Conservation (phyloP, 495 filamentous ascomycete species). For the Chaetomidium leptoderma region DNA sequence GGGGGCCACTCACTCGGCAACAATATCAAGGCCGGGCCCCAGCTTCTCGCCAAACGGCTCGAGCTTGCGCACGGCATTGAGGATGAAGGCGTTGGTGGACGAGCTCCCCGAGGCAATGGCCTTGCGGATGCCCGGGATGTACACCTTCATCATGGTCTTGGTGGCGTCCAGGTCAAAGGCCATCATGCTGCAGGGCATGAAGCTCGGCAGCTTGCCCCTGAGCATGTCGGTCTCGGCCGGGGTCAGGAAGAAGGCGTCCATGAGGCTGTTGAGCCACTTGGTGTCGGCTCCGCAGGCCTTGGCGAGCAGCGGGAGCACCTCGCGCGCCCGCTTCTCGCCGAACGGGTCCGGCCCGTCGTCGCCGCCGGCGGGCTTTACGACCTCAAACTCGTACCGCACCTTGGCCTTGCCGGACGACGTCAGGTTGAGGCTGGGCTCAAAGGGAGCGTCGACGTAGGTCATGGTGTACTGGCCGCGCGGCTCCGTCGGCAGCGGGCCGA, state of each 20-base stretch:
- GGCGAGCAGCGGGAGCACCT: neutral
- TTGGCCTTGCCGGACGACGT: slow-evolving; percentile 5
- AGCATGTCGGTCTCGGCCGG: slow-evolving; percentile 2
- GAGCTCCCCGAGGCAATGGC: neutral
- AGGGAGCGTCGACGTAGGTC: slow-evolving; percentile 7
- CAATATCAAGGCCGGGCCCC: neutral
- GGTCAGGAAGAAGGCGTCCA: slow-evolving; percentile 10
- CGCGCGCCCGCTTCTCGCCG: slow-evolving; percentile 7
- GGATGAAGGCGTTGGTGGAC: slow-evolving; percentile 2
- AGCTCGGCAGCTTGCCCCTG: slow-evolving; percentile 4
- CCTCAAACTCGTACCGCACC: slow-evolving; percentile 9
- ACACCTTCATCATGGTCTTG: slow-evolving; percentile 11
- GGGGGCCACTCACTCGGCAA: neutral
- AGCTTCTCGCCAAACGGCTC: neutral
- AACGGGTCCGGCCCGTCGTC: slow-evolving; percentile 2
- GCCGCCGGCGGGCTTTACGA: neutral
- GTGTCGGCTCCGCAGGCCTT: slow-evolving; percentile 2
- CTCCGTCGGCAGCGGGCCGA: slow-evolving; percentile 7
- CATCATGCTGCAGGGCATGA: slow-evolving; percentile 8
- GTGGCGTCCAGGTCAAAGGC: slow-evolving; percentile 3
- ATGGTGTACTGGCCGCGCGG: slow-evolving; percentile 2
- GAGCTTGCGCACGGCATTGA: neutral
- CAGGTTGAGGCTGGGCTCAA: slow-evolving; percentile 13
- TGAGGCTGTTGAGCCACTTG: slow-evolving; percentile 7
- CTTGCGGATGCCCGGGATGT: slow-evolving; percentile 9